Evolutionary conservation across 2,329 filamentous ascomycete genomes (phyloP).

Genomic region (Pseudogymnoascus sp.): DNA sequence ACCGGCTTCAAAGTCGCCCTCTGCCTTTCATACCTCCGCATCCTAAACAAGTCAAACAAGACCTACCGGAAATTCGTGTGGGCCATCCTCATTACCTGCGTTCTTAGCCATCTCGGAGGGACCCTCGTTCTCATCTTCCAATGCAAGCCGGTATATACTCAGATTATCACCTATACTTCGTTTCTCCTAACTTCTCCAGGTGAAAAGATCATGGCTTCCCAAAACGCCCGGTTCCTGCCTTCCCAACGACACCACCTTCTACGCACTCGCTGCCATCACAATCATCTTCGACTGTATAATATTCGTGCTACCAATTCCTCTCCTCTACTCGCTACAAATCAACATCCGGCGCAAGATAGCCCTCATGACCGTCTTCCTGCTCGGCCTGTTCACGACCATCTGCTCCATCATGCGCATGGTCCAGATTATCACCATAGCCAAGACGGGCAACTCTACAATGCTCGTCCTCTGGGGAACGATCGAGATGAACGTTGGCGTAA

Average conservation of each 20-base stretch:
- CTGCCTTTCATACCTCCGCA: constrained; percentile 42
- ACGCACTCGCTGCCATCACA: constrained; percentile 28
- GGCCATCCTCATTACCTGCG: constrained; percentile 33
- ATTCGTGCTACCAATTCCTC: constrained; percentile 29
- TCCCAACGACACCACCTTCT: constrained; percentile 28
- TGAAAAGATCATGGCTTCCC: constrained; percentile 26
- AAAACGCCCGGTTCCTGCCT: constrained; percentile 27
- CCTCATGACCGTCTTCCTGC: constrained; percentile 35
- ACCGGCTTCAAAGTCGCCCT: constrained; percentile 48
- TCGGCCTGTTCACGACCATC: constrained; percentile 46
- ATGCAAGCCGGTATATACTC: constrained; percentile 37
- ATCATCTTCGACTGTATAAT: constrained; percentile 30
- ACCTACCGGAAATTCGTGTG: constrained; percentile 38
- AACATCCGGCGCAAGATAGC: constrained; percentile 28
- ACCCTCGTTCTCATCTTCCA: constrained; percentile 41
- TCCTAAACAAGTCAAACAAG: constrained; percentile 39
- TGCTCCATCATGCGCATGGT: constrained; percentile 45
- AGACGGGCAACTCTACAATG: constrained; percentile 47
- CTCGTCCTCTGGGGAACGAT: constrained; percentile 48
- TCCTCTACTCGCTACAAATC: constrained; percentile 29
- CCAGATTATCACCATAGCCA: constrained; percentile 42
- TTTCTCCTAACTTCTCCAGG: constrained; percentile 36
- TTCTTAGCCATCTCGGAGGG: constrained; percentile 36
- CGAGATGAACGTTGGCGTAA: constrained; percentile 48
- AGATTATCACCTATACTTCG: constrained; percentile 36